Base-by-base conservation (phyloP, 306 rosid genomes). In the Pachyrhizus erosus region DNA sequence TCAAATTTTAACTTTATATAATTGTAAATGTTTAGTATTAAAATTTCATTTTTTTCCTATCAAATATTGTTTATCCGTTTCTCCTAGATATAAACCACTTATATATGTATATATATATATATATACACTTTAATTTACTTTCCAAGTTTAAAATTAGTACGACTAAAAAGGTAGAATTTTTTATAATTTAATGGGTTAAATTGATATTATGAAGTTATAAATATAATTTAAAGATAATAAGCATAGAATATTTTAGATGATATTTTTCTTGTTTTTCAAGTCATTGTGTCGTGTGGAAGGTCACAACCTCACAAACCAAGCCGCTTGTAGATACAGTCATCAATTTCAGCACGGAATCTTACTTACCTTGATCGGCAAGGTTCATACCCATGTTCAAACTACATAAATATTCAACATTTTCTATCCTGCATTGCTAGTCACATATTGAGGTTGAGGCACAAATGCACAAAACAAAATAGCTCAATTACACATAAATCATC, bases 361-460 rank as follows among this genome's bases (percentile, higher is more conserved):
- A 29, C 9, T 62, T 58, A 37, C 13, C 85, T 82, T 82, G 82
- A 9, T 9, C 73, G 45, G 73, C 86, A 82, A 82, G 86, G 14
- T 73, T 31, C 51, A 26, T 7, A 18, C 10, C 0, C 31, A 24
- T 51, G 7, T 27, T 6, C 84, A 34, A 24, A 1, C 57, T 37
- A 52, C 0, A 60, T 42, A 68, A 76, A 82, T 54, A 57, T 54
- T 54, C 17, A 27, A 54, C 68, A 3, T 20, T 11, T 24, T 0
- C 7, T 74, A 49, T 24, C 29, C 51, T 74, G 46, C 39, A 27
- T 37, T 14, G 13, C 31, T 46, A 72, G 45, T 73, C 34, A 34
- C 67, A 14, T 64, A 33, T 62, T 71, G 51, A 42, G n/a, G 17
- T 49, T 65, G n/a, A n/a, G n/a, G n/a, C n/a, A 13, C 14, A 12